Percentiles rank a stretch among this genome's conserved stretches.
Conservation (phyloP, 129 eudicot species). For the Flaveria bidentis region DNA sequence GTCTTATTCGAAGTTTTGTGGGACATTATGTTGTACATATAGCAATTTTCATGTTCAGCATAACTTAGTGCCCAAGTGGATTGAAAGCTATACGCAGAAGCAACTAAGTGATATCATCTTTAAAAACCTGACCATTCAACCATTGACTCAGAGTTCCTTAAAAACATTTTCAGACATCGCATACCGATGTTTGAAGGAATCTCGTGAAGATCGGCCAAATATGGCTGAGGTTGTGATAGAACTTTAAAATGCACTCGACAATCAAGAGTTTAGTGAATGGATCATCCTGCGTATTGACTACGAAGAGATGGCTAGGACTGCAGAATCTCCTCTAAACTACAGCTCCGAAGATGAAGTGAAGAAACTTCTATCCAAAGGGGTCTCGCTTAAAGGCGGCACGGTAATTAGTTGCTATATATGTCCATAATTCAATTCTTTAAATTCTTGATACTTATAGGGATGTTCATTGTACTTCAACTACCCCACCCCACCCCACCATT, state of each 20-base stretch:
- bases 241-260: constrained; percentile 17
- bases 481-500: too few species aligned
- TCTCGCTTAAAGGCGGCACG: not conserved
- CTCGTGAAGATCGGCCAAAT: constrained; percentile 22
- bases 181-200: constrained; percentile 7
- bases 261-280: not conserved
- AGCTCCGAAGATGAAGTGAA: not conserved
- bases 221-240: constrained; percentile 12
- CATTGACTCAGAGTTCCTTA: not conserved
- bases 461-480: too few species aligned
- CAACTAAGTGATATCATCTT: constrained; percentile 1
- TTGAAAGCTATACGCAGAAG: not conserved
- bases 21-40: not conserved
- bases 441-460: too few species aligned
- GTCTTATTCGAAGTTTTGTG: not conserved
- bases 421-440: too few species aligned
- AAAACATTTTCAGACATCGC: constrained; percentile 17
- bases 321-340: not conserved
- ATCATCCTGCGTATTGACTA: not conserved
- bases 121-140: not conserved
- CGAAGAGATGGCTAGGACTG: not conserved
- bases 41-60: not conserved
- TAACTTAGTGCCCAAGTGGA: not conserved
- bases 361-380: constrained; percentile 12
- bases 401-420: constrained; percentile 7